phyloP scores from a whole-genome alignment of 2,329 filamentous ascomycete species.

The Emmonsiellopsis sp. region DNA sequence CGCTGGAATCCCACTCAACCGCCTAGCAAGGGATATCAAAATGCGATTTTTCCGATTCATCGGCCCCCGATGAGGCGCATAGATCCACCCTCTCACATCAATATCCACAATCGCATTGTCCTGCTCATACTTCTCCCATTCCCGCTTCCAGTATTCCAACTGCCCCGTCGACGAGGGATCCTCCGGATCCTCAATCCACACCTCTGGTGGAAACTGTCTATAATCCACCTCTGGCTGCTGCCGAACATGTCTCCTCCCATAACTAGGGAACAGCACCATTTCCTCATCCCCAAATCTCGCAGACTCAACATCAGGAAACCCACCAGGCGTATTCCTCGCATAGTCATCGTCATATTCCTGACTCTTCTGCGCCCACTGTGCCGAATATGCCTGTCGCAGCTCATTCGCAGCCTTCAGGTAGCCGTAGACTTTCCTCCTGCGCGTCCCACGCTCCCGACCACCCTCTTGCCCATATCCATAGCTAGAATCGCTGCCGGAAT shows the following conservation, averaged over 20 bases:
- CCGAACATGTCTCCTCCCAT: slow-evolving; percentile 64
- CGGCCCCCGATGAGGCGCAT: slow-evolving; percentile 72
- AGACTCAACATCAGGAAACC: slow-evolving; percentile 79
- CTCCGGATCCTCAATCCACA: slow-evolving; percentile 31
- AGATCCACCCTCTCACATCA: slow-evolving; percentile 92
- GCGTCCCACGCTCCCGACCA: slow-evolving; percentile 53
- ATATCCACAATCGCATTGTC: slow-evolving; percentile 84
- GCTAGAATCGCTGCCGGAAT: neutral
- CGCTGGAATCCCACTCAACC: slow-evolving; percentile 76
- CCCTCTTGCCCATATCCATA: slow-evolving; percentile 14
- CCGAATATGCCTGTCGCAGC: slow-evolving; percentile 56
- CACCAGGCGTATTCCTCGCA: slow-evolving; percentile 53
- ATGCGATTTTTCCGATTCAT: slow-evolving; percentile 81
- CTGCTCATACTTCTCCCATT: slow-evolving; percentile 73
- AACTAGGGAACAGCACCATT: slow-evolving; percentile 91
- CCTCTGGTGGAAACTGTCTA: slow-evolving; percentile 20
- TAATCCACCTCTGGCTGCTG: slow-evolving; percentile 23
- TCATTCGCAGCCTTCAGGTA: slow-evolving; percentile 65
- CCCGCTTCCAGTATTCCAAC: slow-evolving; percentile 63
- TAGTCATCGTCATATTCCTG: slow-evolving; percentile 36
- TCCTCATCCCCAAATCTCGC: slow-evolving; percentile 73
- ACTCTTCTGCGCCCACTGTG: slow-evolving; percentile 43
- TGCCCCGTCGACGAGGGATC: slow-evolving; percentile 44
- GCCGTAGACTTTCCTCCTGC: slow-evolving; percentile 67
- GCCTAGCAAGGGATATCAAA: slow-evolving; percentile 74